phyloP scores from a whole-genome alignment of 2,329 filamentous ascomycete species.

The Immersiporthe knoxdaviesiana region DNA sequence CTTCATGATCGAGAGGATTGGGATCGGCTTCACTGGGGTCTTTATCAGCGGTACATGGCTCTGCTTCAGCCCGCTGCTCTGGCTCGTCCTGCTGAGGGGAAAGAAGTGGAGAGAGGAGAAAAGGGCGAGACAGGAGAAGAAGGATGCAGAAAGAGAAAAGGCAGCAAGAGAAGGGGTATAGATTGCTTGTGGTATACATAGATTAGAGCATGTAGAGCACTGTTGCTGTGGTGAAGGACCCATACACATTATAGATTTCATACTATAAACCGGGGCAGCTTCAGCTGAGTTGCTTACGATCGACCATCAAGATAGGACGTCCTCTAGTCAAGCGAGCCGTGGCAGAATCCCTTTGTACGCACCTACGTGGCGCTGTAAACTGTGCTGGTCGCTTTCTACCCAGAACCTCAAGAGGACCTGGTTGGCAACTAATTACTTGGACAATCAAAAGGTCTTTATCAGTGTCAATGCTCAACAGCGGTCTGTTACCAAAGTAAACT shows the following conservation, averaged over 20 bases:
- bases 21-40: constrained; percentile 34
- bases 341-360: neutral
- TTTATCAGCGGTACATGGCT: constrained; percentile 34
- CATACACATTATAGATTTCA: neutral
- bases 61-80: constrained; percentile 33
- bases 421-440: no score
- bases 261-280: neutral
- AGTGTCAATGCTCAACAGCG: no score
- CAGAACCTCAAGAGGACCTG: no score
- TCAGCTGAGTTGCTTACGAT: no score
- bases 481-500: neutral
- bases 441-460: neutral
- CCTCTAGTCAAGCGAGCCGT: neutral
- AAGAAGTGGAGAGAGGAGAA: constrained; percentile 32
- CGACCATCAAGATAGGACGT: no score
- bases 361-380: no score
- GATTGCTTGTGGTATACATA: neutral
- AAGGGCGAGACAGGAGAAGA: constrained; percentile 1
- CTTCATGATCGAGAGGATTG: constrained; percentile 34
- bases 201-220: neutral
- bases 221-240: neutral
- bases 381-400: no score
- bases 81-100: constrained; percentile 35
- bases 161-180: neutral
- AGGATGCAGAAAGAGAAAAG: constrained; percentile 27